These are phyloP conservation scores for Fraxinus pennsylvanica DNA, from an alignment of 257 asterid genomes.

Conservation along the genomic window DNA sequence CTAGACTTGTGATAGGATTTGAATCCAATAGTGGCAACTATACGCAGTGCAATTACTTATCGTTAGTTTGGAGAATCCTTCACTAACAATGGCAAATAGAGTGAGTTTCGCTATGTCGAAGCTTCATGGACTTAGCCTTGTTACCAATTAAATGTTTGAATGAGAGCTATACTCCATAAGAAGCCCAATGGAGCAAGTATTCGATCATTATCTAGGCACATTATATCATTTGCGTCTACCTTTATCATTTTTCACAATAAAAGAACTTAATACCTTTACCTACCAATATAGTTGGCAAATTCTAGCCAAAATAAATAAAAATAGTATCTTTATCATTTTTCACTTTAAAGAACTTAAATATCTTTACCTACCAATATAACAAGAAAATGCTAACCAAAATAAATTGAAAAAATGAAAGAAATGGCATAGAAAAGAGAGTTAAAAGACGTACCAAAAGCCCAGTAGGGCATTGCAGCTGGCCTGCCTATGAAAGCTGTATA, in stretches of 20 bases:
- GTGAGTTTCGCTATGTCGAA: neutral
- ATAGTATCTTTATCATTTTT: neutral
- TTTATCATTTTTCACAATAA: too few relatives aligned
- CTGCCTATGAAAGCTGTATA: constrained; percentile 77
- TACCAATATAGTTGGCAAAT: neutral
- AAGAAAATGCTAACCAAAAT: neutral
- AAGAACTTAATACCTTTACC: neutral
- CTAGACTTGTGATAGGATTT: too few relatives aligned
- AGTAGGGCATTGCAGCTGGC: constrained; percentile 97
- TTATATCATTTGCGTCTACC: neutral
- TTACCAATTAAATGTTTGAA: too few relatives aligned
- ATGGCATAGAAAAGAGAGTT: neutral
- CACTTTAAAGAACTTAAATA: neutral
- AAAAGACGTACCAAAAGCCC: constrained; percentile 77
- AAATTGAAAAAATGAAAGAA: neutral
- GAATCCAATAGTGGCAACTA: too few relatives aligned
- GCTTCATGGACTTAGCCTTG: neutral
- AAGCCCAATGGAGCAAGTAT: neutral
- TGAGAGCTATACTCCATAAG: neutral
- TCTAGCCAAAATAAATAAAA: neutral
- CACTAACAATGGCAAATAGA: neutral
- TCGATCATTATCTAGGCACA: neutral
- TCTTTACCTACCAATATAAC: neutral
- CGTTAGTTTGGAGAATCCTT: too few relatives aligned
- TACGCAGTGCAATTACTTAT: too few relatives aligned